Evolutionary conservation across 129 eudicot species (phyloP), one percentile per base, ranked within the genome.

Genomic region (Saussurea involucrata): DNA sequence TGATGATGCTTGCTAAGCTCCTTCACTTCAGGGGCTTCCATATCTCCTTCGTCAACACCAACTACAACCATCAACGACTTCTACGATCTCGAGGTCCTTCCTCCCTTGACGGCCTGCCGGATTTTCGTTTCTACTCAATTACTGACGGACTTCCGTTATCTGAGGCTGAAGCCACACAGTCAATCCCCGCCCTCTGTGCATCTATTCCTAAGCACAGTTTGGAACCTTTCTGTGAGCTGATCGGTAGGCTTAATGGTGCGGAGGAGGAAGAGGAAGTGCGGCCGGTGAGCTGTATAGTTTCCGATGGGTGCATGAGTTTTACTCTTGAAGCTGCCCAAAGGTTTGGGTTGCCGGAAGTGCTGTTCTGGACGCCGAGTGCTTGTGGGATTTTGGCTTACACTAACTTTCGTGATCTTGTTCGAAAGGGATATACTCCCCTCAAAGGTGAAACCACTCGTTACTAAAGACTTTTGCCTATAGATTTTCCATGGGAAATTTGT

Each of bases 251-350:
- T 36, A 80, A 75, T 22, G 31, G 46, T 74, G 27, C 13, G 60
- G 1, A 81, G 0, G 83, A 36, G 0, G 27, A 7, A 37, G 1
- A 81, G 0, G 83, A 36, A 0, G 87, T 31, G 74, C 97, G 92
- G 3, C 92, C 87, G 6, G 95, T 92, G 46, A 87, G 82, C 13
- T 89, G 97, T 60, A 87, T 92, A 4, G 77, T 92, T 17, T 77
- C 95, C 7, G 97, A 89, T 36, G 97, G 85, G 20, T 72, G 53
- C 36, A 87, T 87, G 95, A 85, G 90, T 58, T 92, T 92, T 73
- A 87, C 90, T 0, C 81, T 92, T 17, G 53, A 77, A 29, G 97
- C 89, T 18, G 92, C 89, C 2, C 69, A 85, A n/a, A 73, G 80
- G 68, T 77, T 85, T 15, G 90, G 84, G 68, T 20, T 92, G 25